Percentiles rank a stretch among this genome's conserved stretches.
Evolutionary conservation across 148 eudicot species (phyloP).

Genomic region (Rhododendron simsii): DNA sequence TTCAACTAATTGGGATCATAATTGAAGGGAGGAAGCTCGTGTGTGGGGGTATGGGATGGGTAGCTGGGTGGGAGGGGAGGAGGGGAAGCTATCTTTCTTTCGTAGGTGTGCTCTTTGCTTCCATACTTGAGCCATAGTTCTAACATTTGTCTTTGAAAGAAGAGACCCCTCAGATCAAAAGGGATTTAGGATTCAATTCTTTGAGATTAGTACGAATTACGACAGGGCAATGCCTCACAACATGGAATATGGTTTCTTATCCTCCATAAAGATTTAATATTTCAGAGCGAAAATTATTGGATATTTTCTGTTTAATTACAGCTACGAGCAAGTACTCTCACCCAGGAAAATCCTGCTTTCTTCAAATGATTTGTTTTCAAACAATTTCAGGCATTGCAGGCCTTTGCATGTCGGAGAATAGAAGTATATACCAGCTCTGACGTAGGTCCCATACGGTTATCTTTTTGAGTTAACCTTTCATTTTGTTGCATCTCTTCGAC

Average conservation of each 20-base stretch:
- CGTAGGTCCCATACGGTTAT: not conserved
- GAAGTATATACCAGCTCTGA: not conserved
- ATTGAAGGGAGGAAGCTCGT: not conserved
- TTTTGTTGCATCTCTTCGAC: not conserved
- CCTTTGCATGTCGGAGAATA: not conserved
- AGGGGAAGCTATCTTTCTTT: not conserved
- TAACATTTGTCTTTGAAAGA: not conserved
- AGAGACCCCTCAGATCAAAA: not conserved
- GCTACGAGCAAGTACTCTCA: not conserved
- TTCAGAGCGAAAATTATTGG: not conserved
- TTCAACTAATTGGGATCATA: not conserved
- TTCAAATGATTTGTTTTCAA: not conserved
- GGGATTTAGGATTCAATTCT: not conserved
- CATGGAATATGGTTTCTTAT: not conserved
- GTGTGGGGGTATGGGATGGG: not conserved
- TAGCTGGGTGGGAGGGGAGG: not conserved
- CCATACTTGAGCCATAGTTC: not conserved
- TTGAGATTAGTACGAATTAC: not conserved
- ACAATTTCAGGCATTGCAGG: not conserved
- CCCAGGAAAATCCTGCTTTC: not conserved
- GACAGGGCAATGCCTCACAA: not conserved
- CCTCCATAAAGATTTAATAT: not conserved
- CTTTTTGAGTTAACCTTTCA: not conserved
- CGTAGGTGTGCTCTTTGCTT: not conserved
- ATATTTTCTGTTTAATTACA: not conserved